Conservation (phyloP, 1,284 basidiomycete genomes). For the Tetrapyrgos nigripes region DNA sequence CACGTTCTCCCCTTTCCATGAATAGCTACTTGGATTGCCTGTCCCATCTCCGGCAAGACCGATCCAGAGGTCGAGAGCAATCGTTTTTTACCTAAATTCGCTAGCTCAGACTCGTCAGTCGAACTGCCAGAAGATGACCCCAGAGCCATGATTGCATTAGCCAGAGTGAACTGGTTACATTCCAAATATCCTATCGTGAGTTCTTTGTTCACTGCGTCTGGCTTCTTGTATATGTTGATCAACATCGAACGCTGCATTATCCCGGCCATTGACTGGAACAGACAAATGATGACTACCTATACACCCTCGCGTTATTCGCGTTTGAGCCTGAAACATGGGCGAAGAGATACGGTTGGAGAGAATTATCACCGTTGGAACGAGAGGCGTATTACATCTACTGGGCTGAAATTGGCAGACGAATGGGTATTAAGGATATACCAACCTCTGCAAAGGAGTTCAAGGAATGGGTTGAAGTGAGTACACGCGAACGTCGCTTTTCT, state of each 20-base stretch:
- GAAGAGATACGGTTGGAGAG: conserved; percentile 26
- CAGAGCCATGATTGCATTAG: conserved; percentile 49
- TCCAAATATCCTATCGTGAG: conserved; percentile 50
- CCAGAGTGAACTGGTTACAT: conserved; percentile 55
- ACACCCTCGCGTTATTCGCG: conserved; percentile 35
- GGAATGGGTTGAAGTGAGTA: conserved; percentile 41
- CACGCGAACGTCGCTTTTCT: background rate
- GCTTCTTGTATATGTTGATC: background rate
- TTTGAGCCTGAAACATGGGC: conserved; percentile 33
- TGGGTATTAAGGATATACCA: conserved; percentile 49
- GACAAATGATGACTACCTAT: conserved; percentile 39
- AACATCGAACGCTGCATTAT: background rate
- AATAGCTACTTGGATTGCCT: conserved; percentile 44
- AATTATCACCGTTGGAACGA: conserved; percentile 22
- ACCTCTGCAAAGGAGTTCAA: conserved; percentile 40
- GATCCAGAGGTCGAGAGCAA: background rate
- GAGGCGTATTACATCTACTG: conserved; percentile 39
- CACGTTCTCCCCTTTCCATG: background rate
- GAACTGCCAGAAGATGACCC: conserved; percentile 26
- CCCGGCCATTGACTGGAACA: conserved; percentile 13
- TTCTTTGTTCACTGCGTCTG: too few relatives aligned
- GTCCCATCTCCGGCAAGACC: conserved; percentile 40
- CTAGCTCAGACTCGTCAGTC: background rate
- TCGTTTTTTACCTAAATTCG: background rate
- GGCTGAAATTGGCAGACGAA: conserved; percentile 29